Percentiles rank a stretch among this genome's conserved stretches.
Evolutionary conservation across 177 flowering plant genomes (phyloP).

Genomic region (Vitis hybrid): DNA sequence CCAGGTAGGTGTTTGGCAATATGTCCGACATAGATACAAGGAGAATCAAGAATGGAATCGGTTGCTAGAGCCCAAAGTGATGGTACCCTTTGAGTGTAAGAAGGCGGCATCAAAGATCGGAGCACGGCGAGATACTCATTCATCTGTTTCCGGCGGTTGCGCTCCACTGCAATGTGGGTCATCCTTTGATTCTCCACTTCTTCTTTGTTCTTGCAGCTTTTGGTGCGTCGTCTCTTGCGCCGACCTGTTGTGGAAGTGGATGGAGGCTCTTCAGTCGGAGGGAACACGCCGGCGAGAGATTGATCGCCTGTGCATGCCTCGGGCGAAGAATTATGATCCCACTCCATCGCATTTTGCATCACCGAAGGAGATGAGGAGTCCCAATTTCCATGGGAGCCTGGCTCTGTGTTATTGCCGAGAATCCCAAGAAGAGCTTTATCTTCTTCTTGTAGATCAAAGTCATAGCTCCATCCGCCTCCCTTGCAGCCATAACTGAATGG

Average conservation of each 20-base stretch:
- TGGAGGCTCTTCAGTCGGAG: constrained; percentile 10
- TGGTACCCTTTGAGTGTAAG: constrained; percentile 74
- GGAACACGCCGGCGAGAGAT: constrained; percentile 5
- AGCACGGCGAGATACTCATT: constrained; percentile 82
- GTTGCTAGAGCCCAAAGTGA: not conserved
- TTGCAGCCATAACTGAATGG: constrained; percentile 24
- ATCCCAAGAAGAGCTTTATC: constrained; percentile 17
- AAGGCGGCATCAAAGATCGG: constrained; percentile 78
- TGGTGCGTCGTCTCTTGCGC: constrained; percentile 48
- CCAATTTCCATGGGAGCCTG: constrained; percentile 19
- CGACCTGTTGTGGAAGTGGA: constrained; percentile 10
- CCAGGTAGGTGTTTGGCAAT: no score
- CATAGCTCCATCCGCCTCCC: constrained; percentile 22
- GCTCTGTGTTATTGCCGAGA: constrained; percentile 10
- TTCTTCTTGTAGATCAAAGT: constrained; percentile 22
- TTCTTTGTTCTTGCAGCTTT: constrained; percentile 63
- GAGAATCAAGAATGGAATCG: no score
- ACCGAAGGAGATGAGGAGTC: constrained; percentile 29
- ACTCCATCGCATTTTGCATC: constrained; percentile 36
- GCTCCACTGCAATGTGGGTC: constrained; percentile 92
- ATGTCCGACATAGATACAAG: no score
- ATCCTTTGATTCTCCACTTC: constrained; percentile 88
- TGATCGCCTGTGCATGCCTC: constrained; percentile 28
- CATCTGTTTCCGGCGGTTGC: constrained; percentile 90
- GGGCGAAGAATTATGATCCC: constrained; percentile 40